Evolutionary conservation across 768 basidiomycete species (phyloP).

Genomic region (Stropharia rugosoannulata): DNA sequence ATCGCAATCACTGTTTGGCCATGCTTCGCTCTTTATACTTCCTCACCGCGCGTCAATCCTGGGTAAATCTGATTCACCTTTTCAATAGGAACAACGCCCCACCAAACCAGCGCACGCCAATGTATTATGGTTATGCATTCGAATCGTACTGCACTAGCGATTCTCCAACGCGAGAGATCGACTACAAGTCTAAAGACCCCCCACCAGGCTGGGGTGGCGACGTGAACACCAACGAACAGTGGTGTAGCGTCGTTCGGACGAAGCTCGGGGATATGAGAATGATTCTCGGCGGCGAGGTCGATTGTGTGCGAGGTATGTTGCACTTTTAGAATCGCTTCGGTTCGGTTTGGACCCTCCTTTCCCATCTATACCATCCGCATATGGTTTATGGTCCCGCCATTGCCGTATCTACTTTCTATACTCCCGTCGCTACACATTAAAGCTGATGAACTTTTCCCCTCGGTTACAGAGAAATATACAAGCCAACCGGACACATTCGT

Average conservation of each 20-base stretch:
- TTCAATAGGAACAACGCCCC: conserved; percentile 58
- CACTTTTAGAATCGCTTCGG: not conserved
- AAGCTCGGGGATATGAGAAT: conserved; percentile 71
- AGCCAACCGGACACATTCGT: conserved; percentile 70
- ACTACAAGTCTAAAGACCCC: conserved; percentile 16
- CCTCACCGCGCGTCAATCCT: not conserved
- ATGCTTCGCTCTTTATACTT: not conserved
- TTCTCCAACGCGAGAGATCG: conserved; percentile 26
- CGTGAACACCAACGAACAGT: conserved; percentile 86
- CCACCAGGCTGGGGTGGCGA: conserved; percentile 73
- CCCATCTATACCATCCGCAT: not conserved
- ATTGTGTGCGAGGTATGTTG: conserved; percentile 74
- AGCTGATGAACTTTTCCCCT: conserved; percentile 8
- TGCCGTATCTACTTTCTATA: not conserved
- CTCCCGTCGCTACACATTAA: conserved; percentile 1
- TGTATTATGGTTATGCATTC: conserved; percentile 87
- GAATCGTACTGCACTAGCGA: conserved; percentile 82
- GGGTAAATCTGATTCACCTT: not conserved
- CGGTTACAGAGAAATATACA: conserved; percentile 51
- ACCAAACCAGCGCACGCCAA: conserved; percentile 60
- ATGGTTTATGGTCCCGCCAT: not conserved
- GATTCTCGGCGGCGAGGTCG: conserved; percentile 88
- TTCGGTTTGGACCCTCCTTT: not conserved
- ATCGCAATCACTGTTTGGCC: not conserved
- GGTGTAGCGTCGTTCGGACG: conserved; percentile 89